These are phyloP conservation scores for Yarrowia galli DNA, from an alignment of 1,139 yeast species.

Conservation along the genomic window DNA sequence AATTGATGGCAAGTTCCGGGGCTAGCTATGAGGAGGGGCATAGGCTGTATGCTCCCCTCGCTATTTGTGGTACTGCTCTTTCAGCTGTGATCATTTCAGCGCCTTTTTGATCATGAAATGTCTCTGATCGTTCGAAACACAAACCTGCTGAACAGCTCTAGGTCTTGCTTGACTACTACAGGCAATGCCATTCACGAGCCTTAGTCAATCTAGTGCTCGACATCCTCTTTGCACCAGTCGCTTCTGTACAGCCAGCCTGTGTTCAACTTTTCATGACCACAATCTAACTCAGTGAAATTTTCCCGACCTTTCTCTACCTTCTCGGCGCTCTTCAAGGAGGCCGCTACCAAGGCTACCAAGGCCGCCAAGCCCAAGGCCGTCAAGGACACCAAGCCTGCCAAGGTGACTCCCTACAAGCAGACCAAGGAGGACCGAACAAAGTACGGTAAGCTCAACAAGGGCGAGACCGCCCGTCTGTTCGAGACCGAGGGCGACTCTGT, in stretches of 20 bases:
- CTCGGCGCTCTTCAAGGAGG: constrained; percentile 31
- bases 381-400: not conserved
- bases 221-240: not conserved
- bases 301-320: constrained; percentile 28
- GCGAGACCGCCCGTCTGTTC: constrained; percentile 18
- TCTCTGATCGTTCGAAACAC: too few relatives aligned
- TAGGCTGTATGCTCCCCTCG: too few relatives aligned
- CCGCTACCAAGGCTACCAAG: constrained; percentile 19
- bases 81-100: too few relatives aligned
- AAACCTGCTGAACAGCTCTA: not conserved
- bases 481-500: not conserved
- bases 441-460: not conserved
- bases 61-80: too few relatives aligned
- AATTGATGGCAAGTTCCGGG: too few relatives aligned
- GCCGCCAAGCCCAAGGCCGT: constrained; percentile 6
- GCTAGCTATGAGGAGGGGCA: too few relatives aligned
- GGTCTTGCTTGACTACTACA: not conserved
- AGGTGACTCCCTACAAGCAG: not conserved
- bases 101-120: too few relatives aligned
- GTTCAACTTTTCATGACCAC: not conserved
- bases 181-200: not conserved
- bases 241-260: not conserved
- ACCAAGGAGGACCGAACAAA: not conserved
- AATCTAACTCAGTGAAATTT: constrained; percentile 29
- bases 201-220: not conserved